These are phyloP conservation scores for Torulaspora quercuum DNA, from an alignment of 805 yeast species.

Conservation along the genomic window DNA sequence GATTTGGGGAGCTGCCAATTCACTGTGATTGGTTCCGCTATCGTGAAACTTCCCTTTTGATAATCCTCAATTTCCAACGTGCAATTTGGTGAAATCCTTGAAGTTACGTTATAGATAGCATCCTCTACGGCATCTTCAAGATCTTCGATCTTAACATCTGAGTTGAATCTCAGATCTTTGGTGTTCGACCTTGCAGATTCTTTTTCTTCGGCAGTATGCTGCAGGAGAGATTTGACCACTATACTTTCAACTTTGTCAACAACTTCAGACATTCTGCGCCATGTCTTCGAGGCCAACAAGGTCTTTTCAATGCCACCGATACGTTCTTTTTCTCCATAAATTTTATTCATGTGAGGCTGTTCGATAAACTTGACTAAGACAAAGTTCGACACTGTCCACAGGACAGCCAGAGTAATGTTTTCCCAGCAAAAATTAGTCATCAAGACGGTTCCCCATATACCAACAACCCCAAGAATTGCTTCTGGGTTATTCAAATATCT, in stretches of 20 bases:
- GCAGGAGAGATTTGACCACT: slow-evolving; percentile 29
- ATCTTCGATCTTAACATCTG: slow-evolving; percentile 12
- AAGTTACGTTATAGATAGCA: slow-evolving; percentile 21
- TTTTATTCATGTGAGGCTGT: slow-evolving; percentile 69
- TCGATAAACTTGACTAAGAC: slow-evolving; percentile 71
- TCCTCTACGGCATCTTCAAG: slow-evolving; percentile 23
- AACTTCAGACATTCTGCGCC: slow-evolving; percentile 36
- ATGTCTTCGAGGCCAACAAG: slow-evolving; percentile 36
- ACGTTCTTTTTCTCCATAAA: slow-evolving; percentile 65
- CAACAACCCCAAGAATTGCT: slow-evolving; percentile 71
- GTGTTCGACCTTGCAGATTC: slow-evolving; percentile 20
- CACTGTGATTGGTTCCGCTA: slow-evolving; percentile 46
- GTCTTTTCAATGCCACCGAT: slow-evolving; percentile 50
- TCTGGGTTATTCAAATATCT: slow-evolving; percentile 82
- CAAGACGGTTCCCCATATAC: slow-evolving; percentile 69
- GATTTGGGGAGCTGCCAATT: slow-evolving; percentile 51
- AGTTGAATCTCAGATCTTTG: neutral
- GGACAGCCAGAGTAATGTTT: slow-evolving; percentile 49
- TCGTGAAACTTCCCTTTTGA: slow-evolving; percentile 34
- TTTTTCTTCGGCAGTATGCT: slow-evolving; percentile 42
- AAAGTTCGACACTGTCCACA: slow-evolving; percentile 67
- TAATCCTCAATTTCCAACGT: slow-evolving; percentile 32
- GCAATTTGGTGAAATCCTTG: slow-evolving; percentile 27
- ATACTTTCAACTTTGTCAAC: slow-evolving; percentile 42
- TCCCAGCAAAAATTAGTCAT: slow-evolving; percentile 52